phyloP scores from a whole-genome alignment of 176 grass and related monocot genomes.

The Avena sativa region DNA sequence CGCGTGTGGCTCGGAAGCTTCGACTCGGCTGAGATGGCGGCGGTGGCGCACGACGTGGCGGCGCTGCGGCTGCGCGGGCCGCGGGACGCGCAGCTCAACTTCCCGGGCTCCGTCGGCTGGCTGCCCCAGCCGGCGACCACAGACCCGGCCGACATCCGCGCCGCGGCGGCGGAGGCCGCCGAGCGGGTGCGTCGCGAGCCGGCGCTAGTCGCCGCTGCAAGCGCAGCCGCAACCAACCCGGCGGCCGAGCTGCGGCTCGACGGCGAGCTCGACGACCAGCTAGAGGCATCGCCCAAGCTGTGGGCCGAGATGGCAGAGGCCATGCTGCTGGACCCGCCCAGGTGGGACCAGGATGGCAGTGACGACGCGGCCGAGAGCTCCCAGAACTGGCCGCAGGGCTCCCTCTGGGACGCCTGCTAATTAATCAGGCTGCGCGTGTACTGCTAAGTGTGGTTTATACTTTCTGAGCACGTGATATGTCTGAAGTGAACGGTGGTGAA shows the following conservation, averaged over 20 bases:
- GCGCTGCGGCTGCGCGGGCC: slow-evolving; percentile 57
- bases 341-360: slow-evolving; percentile 48
- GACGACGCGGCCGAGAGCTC: slow-evolving; percentile 46
- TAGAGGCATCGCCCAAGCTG: slow-evolving; percentile 55
- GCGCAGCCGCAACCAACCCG: not conserved
- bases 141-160: slow-evolving; percentile 48
- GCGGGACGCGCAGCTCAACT: slow-evolving; percentile 63
- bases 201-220: slow-evolving; percentile 3
- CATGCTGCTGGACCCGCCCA: slow-evolving; percentile 66
- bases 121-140: slow-evolving; percentile 56
- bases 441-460: too few species aligned
- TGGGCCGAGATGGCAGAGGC: slow-evolving; percentile 73
- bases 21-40: slow-evolving; percentile 70
- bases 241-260: not conserved
- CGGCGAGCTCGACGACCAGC: slow-evolving; percentile 47
- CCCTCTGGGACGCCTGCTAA: slow-evolving; percentile 52
- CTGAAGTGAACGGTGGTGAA: not conserved
- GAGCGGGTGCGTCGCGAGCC: slow-evolving; percentile 48
- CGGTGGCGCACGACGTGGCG: slow-evolving; percentile 74
- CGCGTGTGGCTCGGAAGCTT: slow-evolving; percentile 77
- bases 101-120: slow-evolving; percentile 54
- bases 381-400: slow-evolving; percentile 43
- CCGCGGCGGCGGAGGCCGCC: slow-evolving; percentile 53
- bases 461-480: not conserved
- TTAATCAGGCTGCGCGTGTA: not conserved